Conservation (phyloP, 2,329 filamentous ascomycete species). For the Lasiodiplodia hormozganensis region DNA sequence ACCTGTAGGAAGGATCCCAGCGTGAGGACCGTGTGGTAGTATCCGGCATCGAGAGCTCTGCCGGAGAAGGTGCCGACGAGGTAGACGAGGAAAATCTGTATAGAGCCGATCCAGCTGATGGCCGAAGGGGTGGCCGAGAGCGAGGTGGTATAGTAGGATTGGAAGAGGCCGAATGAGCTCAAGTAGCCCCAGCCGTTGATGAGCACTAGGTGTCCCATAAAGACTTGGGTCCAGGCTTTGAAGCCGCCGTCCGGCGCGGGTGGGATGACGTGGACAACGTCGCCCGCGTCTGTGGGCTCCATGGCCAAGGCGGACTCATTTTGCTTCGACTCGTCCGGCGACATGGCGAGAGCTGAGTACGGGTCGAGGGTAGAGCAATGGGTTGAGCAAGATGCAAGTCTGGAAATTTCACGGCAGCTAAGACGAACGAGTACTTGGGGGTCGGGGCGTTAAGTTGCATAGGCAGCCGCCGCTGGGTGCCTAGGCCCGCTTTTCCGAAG, state of each 20-base stretch:
- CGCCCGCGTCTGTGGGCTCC: too few species aligned
- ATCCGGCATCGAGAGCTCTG: conserved; percentile 52
- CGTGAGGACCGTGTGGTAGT: conserved; percentile 40
- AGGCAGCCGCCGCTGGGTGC: too few species aligned
- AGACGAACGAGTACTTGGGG: too few species aligned
- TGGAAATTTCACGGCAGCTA: too few species aligned
- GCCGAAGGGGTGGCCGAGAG: conserved; percentile 42
- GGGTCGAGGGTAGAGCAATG: too few species aligned
- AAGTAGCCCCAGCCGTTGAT: conserved; percentile 51
- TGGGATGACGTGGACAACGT: too few species aligned
- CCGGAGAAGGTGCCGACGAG: conserved; percentile 53
- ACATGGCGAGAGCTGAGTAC: too few species aligned
- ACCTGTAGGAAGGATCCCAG: conserved; percentile 47
- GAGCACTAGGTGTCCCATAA: conserved; percentile 28
- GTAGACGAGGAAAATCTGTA: conserved; percentile 55
- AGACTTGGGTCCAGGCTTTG: conserved; percentile 55
- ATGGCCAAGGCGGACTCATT: too few species aligned
- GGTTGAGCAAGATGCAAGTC: too few species aligned
- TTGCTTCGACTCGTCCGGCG: too few species aligned
- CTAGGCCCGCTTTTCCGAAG: too few species aligned
- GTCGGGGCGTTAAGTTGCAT: too few species aligned
- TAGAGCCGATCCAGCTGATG: conserved; percentile 58
- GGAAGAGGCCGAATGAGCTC: conserved; percentile 63
- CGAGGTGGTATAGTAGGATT: conserved; percentile 56
- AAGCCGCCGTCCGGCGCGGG: conserved; percentile 50